Evolutionary conservation across 2,329 filamentous ascomycete species (phyloP), one percentile per base, ranked within the genome.

Genomic region (Penicillium fuscoglaucum): DNA sequence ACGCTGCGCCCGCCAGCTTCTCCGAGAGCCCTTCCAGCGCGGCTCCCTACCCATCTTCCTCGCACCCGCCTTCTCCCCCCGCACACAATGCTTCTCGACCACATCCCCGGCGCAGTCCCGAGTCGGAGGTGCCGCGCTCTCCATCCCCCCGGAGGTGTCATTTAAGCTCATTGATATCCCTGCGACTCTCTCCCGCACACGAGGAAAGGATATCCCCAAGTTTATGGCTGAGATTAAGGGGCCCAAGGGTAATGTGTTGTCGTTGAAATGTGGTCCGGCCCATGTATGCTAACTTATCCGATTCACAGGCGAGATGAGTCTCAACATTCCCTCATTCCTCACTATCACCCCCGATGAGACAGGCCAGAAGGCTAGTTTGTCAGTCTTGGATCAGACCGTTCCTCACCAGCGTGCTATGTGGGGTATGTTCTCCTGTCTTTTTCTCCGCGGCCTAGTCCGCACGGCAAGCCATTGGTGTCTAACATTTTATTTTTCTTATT

Each of bases 401-500:
- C 88, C 87, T 78, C 82, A 90, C 62, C 93, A 98, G 77, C 88
- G 88, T 72, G 90, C 90, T 76, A 98, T 98, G 93, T 98, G 95
- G 95, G 95, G 93, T 96, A 74, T 58, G 82, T 78, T 46, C 21
- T 28, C 12, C 13, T 59, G 26, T 31, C 7, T 39, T 31, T 62
- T 52, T 37, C 28, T 35, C 39, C 31, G 31, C 12, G 29, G 29
- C 13, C 12, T 0, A 31, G 29, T 31, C 29, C 29, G 29, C 29
- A 31, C 29, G 51, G 51, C 37, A 48, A 24, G 29, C 29, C 13
- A 39, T n/a, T 10, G 1, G 15, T n/a, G 47, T 59, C 61, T 70
- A 61, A 73, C 66, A 13, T 29, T 43, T 48, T 62, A 44, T 29
- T 57, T 49, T 35, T 58, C 43, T 64, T 64, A 26, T 41, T 8